phyloP scores from a whole-genome alignment of 2,329 filamentous ascomycete genomes.

The Fusarium duplospermum region DNA sequence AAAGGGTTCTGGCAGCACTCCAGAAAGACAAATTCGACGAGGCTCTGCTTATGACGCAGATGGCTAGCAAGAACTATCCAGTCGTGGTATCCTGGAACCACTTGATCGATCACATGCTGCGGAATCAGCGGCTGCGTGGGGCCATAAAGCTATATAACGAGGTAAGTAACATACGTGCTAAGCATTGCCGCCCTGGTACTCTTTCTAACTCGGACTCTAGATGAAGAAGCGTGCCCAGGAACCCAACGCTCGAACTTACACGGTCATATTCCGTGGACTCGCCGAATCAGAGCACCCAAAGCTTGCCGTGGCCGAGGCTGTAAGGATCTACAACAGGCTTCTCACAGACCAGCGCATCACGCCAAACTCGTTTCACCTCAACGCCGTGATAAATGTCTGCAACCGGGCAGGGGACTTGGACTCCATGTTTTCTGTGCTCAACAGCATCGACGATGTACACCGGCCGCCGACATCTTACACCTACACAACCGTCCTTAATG shows the following conservation, averaged over 20 bases:
- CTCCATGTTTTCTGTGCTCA: slow-evolving; percentile 79
- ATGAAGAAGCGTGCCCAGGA: slow-evolving; percentile 94
- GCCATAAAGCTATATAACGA: slow-evolving; percentile 92
- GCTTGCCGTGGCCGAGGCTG: slow-evolving; percentile 73
- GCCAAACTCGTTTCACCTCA: slow-evolving; percentile 85
- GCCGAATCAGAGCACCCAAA: slow-evolving; percentile 68
- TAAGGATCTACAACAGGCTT: slow-evolving; percentile 83
- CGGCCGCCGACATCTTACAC: slow-evolving; percentile 76
- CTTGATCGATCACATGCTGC: slow-evolving; percentile 78
- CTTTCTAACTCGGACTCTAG: slow-evolving; percentile 54
- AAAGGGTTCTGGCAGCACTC: slow-evolving; percentile 73
- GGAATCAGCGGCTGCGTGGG: slow-evolving; percentile 66
- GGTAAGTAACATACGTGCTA: slow-evolving; percentile 56
- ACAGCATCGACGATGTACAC: slow-evolving; percentile 74
- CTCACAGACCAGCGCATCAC: slow-evolving; percentile 70
- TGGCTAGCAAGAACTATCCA: slow-evolving; percentile 72
- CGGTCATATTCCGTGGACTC: slow-evolving; percentile 82
- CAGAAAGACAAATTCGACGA: slow-evolving; percentile 70
- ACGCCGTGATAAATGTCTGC: slow-evolving; percentile 88
- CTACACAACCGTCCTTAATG: slow-evolving; percentile 86
- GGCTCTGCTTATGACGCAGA: slow-evolving; percentile 75
- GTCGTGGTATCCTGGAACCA: slow-evolving; percentile 89
- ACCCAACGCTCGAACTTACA: slow-evolving; percentile 87
- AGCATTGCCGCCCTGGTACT: not conserved
- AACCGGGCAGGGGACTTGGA: slow-evolving; percentile 80